These are phyloP conservation scores for Wickerhamiella australiensis DNA, from an alignment of 805 yeast species.

Conservation along the genomic window DNA sequence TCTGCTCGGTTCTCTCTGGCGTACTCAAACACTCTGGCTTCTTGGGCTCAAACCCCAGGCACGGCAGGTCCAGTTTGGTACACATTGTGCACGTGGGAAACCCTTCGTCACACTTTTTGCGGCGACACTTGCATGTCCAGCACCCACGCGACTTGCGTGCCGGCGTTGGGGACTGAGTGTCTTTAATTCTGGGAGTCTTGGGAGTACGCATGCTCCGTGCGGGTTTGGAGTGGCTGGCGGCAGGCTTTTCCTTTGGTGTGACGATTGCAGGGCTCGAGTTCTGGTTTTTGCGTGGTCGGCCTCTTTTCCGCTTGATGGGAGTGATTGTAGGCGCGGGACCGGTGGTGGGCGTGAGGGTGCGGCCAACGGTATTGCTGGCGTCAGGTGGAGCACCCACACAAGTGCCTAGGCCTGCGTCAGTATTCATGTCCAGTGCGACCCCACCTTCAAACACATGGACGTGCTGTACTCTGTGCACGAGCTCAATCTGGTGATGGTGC, in stretches of 20 bases:
- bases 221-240: not conserved
- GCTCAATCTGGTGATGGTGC: not conserved
- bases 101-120: conserved; percentile 60
- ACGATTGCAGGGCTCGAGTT: not conserved
- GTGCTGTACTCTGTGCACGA: not conserved
- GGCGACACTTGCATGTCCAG: conserved; percentile 64
- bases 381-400: not conserved
- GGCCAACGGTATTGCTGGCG: too few species aligned
- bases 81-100: conserved; percentile 51
- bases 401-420: too few species aligned
- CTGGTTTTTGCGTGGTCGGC: not conserved
- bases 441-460: too few species aligned
- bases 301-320: not conserved
- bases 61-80: conserved; percentile 39
- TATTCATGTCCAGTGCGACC: too few species aligned
- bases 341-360: too few species aligned
- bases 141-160: conserved; percentile 48
- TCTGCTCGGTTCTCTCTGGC: not conserved
- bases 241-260: not conserved
- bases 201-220: not conserved
- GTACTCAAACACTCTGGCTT: conserved; percentile 44
- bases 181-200: not conserved
- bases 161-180: not conserved
- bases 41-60: conserved; percentile 41
- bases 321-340: too few species aligned